Evolutionary conservation across 2,329 filamentous ascomycete genomes (phyloP).

Genomic region (Aureobasidium sp.): DNA sequence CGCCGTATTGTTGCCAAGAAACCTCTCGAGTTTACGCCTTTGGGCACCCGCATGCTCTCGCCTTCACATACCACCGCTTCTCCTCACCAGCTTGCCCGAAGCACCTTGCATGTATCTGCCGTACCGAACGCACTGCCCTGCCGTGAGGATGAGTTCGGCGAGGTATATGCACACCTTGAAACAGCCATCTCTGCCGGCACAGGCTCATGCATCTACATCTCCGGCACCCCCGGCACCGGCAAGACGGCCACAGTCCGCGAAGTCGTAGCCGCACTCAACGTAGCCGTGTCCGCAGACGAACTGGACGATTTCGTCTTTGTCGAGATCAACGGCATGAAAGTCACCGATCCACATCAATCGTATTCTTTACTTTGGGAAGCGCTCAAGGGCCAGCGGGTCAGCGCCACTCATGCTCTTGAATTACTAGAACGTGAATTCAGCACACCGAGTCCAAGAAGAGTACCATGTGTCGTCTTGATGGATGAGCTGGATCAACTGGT

Average conservation of each 20-base stretch:
- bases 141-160: constrained; percentile 81
- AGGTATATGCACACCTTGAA: constrained; percentile 89
- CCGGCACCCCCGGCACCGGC: constrained; percentile 93
- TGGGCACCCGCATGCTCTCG: constrained; percentile 81
- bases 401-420: constrained; percentile 82
- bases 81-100: constrained; percentile 85
- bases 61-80: constrained; percentile 69
- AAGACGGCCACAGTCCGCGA: constrained; percentile 97
- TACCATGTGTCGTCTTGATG: constrained; percentile 96
- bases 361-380: constrained; percentile 96
- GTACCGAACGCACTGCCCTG: constrained; percentile 86
- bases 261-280: constrained; percentile 81
- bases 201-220: constrained; percentile 97
- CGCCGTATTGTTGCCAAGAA: constrained; percentile 73
- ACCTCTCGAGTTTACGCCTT: constrained; percentile 85
- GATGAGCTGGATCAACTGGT: constrained; percentile 97
- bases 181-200: constrained; percentile 89
- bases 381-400: constrained; percentile 85
- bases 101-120: constrained; percentile 84
- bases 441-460: constrained; percentile 79
- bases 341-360: constrained; percentile 93
- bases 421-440: constrained; percentile 89
- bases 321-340: constrained; percentile 99
- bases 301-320: constrained; percentile 98
- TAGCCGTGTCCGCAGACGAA: constrained; percentile 81